Base-by-base conservation (phyloP, 768 basidiomycete genomes). In the Collybia sp. region DNA sequence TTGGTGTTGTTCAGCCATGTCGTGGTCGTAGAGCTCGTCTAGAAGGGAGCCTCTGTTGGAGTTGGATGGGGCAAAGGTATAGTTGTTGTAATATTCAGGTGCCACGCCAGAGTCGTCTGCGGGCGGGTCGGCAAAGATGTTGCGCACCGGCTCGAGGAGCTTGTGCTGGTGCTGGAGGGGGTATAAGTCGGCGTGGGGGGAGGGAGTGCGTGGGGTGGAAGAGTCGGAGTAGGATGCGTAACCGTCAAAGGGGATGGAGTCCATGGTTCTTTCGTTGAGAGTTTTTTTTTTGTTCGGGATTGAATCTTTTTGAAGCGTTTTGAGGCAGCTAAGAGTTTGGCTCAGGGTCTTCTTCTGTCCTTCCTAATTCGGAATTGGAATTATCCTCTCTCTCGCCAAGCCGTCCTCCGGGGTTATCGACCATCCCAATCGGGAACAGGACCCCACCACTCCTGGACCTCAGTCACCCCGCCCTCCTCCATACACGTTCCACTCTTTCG, bases 181-280 rank as follows among this genome's bases (percentile, higher is more conserved):
- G 33, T 44, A 53, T 57, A 53, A 65, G 62, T 52, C 71, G 55
- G 55, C 67, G 53, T 64, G 70, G 16, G 87, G 87, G 1, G 87
- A 88, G 0, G 87, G 87, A 0, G 87, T 88, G 45, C 85, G 77
- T 2, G 87, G 86, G 1, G 84, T 71, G 42, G 78, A 84, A 51
- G 80, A 75, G 68, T 84, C 80, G 46, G 81, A 80, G 70, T 82
- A 83, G 53, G 80, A 73, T 42, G 77, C 67, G 65, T 82, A 85
- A 6, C 70, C 63, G 69, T 84, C 81, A 63, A 83, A 86, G 42
- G 63, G 55, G 52, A 71, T 61, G 50, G 71, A 61, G 57, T 74
- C 73, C 73, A 76, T 75, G 47, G 25, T 25, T 25, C 25, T 25
- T 25, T 25, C 25, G 25, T 25, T 25, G 25, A n/a, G n/a, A n/a